Conservation (phyloP, 331 rosid species). For the Rosa hybrid region DNA sequence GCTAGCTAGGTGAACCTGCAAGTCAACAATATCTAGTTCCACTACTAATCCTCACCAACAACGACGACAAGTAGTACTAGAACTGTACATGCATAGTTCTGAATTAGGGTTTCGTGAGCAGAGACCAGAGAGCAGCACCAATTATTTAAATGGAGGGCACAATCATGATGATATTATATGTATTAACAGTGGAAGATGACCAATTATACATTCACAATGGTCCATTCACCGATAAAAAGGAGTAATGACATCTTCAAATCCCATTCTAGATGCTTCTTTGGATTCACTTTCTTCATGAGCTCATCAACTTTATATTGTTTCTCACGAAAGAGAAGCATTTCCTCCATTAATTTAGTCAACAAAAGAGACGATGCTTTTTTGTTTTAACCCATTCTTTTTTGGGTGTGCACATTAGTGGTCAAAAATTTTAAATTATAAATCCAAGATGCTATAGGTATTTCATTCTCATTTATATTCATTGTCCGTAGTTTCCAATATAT, state of each 20-base stretch:
- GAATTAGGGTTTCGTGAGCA: not conserved
- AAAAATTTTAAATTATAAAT: no score
- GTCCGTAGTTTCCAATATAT: no score
- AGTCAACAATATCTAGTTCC: slow-evolving; percentile 1
- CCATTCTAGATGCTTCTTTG: slow-evolving; percentile 22
- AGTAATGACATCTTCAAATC: slow-evolving; percentile 45
- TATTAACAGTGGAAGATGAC: slow-evolving; percentile 36
- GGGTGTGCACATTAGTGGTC: not conserved
- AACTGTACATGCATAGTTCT: not conserved
- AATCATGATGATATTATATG: not conserved
- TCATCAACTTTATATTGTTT: not conserved
- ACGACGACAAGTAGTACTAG: not conserved
- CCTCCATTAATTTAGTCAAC: slow-evolving; percentile 7
- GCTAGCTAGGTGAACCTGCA: not conserved
- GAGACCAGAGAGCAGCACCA: not conserved
- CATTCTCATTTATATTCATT: no score
- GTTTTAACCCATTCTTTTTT: not conserved
- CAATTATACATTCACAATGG: slow-evolving; percentile 5
- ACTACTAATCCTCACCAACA: not conserved
- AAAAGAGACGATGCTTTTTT: slow-evolving; percentile 6
- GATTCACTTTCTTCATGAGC: slow-evolving; percentile 27
- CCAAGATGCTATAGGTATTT: no score
- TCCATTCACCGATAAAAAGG: slow-evolving; percentile 22
- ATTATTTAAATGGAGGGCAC: not conserved
- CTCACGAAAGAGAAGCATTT: slow-evolving; percentile 7